Evolutionary conservation across 2,329 filamentous ascomycete genomes (phyloP).

Genomic region (Colletotrichum godetiae): DNA sequence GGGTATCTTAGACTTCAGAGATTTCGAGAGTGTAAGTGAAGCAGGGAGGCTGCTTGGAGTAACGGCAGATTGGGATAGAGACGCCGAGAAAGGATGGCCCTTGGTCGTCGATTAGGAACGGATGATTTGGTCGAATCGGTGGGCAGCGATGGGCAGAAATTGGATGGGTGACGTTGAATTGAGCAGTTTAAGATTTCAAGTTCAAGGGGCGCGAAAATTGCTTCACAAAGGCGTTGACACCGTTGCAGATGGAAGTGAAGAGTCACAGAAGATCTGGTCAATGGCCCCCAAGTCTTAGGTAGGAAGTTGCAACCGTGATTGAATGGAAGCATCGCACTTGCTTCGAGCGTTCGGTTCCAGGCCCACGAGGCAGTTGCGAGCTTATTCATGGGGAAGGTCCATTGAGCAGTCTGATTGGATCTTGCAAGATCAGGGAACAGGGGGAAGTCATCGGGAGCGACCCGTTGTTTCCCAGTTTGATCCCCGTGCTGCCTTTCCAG

Average conservation of each 20-base stretch:
- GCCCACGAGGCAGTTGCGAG: slow-evolving; percentile 32
- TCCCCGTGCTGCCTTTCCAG: not conserved
- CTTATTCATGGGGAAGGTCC: slow-evolving; percentile 26
- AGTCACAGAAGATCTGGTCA: slow-evolving; percentile 12
- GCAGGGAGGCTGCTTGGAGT: slow-evolving; percentile 18
- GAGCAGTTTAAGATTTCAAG: not conserved
- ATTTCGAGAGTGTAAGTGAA: not conserved
- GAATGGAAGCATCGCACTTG: not conserved
- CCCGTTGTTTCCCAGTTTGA: slow-evolving; percentile 33
- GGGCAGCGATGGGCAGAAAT: not conserved
- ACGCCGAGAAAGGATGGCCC: slow-evolving; percentile 21
- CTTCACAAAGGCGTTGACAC: not conserved
- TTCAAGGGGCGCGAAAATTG: not conserved
- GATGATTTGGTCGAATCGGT: not conserved
- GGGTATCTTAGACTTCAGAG: not conserved
- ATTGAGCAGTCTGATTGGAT: slow-evolving; percentile 25
- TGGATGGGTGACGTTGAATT: not conserved
- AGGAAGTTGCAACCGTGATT: not conserved
- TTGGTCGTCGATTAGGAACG: not conserved
- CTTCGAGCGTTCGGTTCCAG: slow-evolving; percentile 11
- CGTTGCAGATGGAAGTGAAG: not conserved
- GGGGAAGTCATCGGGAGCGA: slow-evolving; percentile 24
- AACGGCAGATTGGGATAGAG: slow-evolving; percentile 4
- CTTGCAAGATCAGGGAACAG: slow-evolving; percentile 2
- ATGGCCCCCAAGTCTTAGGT: not conserved